phyloP scores from a whole-genome alignment of 1,284 basidiomycete species.

The Fomitopsis betulina region DNA sequence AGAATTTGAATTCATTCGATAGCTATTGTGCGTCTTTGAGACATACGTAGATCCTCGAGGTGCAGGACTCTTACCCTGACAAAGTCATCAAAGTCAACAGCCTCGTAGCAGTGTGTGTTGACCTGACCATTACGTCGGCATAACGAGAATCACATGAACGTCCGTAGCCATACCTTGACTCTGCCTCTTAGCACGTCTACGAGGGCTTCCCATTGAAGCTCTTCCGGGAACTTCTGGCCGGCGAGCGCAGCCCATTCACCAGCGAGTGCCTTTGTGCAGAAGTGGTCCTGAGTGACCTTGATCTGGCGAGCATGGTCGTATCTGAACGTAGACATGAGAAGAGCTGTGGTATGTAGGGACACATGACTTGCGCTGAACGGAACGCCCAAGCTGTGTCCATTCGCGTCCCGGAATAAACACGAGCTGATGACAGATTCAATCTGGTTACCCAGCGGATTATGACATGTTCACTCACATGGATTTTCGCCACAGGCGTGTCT shows the following conservation, averaged over 20 bases:
- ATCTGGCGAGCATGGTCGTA: constrained; percentile 75
- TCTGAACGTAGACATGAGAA: constrained; percentile 5
- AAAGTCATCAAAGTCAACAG: constrained; percentile 42
- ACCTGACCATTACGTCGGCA: constrained; percentile 35
- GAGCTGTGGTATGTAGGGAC: not conserved
- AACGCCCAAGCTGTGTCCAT: constrained; percentile 65
- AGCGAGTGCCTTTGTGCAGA: constrained; percentile 53
- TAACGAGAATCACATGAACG: not conserved
- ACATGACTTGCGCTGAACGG: constrained; percentile 32
- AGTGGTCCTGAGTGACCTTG: constrained; percentile 72
- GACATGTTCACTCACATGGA: constrained; percentile 21
- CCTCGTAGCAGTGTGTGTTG: constrained; percentile 65
- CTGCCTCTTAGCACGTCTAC: constrained; percentile 84
- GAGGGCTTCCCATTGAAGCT: constrained; percentile 80
- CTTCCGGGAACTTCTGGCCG: constrained; percentile 64
- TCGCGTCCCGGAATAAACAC: constrained; percentile 39
- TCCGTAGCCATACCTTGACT: constrained; percentile 52
- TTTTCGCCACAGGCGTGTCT: constrained; percentile 30
- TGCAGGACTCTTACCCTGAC: constrained; percentile 43
- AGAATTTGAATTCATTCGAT: constrained; percentile 78
- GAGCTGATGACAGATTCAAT: constrained; percentile 12
- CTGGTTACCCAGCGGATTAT: not conserved
- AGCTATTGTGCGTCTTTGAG: constrained; percentile 33
- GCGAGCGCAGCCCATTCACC: constrained; percentile 59
- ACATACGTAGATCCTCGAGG: not conserved